Conservation (phyloP, 192 early-diverging fungal species). For the Mortierella claussenii region DNA sequence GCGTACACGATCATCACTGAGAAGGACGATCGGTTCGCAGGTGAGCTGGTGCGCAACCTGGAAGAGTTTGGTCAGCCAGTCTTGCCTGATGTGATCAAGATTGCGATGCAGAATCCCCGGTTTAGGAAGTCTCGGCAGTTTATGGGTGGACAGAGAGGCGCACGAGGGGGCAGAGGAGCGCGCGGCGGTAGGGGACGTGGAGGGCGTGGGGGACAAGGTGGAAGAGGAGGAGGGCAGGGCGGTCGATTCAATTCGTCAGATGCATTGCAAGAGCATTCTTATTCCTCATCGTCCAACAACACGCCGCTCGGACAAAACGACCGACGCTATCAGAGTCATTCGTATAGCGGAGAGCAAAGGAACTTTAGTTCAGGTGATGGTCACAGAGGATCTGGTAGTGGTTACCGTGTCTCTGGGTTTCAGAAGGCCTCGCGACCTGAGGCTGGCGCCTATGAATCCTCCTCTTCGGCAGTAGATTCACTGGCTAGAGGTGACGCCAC, state of each 20-base stretch:
- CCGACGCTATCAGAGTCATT: slow-evolving; percentile 4
- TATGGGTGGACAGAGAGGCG: slow-evolving; percentile 47
- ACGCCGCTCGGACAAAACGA: slow-evolving; percentile 30
- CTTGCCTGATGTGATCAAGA: slow-evolving; percentile 49
- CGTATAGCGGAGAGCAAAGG: not conserved
- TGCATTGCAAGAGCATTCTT: not conserved
- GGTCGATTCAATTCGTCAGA: slow-evolving; percentile 28
- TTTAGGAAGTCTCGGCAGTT: slow-evolving; percentile 66
- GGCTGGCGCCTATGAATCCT: slow-evolving; percentile 18
- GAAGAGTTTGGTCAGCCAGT: slow-evolving; percentile 65
- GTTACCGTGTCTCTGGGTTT: slow-evolving; percentile 42
- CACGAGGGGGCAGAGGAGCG: slow-evolving; percentile 61
- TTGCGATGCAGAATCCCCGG: slow-evolving; percentile 68
- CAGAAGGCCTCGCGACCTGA: slow-evolving; percentile 45
- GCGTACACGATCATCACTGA: slow-evolving; percentile 70
- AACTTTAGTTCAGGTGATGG: slow-evolving; percentile 2
- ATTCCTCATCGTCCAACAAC: slow-evolving; percentile 26
- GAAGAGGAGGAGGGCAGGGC: slow-evolving; percentile 52
- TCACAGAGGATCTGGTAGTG: slow-evolving; percentile 10
- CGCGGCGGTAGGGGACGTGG: slow-evolving; percentile 54
- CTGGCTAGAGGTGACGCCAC: not conserved
- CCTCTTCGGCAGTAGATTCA: not conserved
- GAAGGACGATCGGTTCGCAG: slow-evolving; percentile 75
- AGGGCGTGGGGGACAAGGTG: slow-evolving; percentile 56
- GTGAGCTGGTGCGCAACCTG: slow-evolving; percentile 69